These are phyloP conservation scores for Mycena citricolor DNA, from an alignment of 1,284 basidiomycete genomes.

Conservation along the genomic window DNA sequence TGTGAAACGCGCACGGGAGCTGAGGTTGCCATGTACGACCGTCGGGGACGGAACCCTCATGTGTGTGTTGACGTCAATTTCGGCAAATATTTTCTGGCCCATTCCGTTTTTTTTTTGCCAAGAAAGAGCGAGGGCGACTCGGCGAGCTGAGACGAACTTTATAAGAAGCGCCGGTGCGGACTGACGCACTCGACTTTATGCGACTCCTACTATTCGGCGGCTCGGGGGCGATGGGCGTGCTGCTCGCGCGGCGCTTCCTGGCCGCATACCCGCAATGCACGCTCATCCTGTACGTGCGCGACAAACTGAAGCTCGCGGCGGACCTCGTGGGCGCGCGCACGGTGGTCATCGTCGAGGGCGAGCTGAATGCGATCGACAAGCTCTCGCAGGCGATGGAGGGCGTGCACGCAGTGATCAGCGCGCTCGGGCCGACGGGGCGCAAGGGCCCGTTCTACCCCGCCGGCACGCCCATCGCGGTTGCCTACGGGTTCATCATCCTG, in stretches of 20 bases:
- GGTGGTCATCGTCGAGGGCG: constrained; percentile 43
- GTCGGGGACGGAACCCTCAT: too few species aligned
- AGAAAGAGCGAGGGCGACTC: too few species aligned
- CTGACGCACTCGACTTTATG: too few species aligned
- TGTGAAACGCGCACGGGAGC: too few species aligned
- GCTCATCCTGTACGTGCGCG: constrained; percentile 50
- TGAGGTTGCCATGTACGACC: too few species aligned
- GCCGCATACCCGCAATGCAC: constrained; percentile 33
- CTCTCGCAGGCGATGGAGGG: constrained; percentile 43
- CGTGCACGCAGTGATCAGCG: constrained; percentile 50
- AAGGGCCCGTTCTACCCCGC: constrained; percentile 13
- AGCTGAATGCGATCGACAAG: constrained; percentile 41
- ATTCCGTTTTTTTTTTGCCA: too few species aligned
- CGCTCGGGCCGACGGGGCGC: constrained; percentile 44
- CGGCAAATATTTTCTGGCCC: too few species aligned
- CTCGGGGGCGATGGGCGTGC: constrained; percentile 44
- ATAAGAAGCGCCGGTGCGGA: too few species aligned
- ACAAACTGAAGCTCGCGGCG: constrained; percentile 44
- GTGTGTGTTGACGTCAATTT: too few species aligned
- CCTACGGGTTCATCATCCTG: constrained; percentile 43
- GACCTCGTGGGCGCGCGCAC: constrained; percentile 35
- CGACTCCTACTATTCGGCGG: constrained; percentile 41
- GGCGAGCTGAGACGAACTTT: too few species aligned
- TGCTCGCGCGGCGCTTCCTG: constrained; percentile 44
- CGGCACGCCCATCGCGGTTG: constrained; percentile 45